phyloP scores from a whole-genome alignment of 306 rosid species.

The Cucurbita pepo region DNA sequence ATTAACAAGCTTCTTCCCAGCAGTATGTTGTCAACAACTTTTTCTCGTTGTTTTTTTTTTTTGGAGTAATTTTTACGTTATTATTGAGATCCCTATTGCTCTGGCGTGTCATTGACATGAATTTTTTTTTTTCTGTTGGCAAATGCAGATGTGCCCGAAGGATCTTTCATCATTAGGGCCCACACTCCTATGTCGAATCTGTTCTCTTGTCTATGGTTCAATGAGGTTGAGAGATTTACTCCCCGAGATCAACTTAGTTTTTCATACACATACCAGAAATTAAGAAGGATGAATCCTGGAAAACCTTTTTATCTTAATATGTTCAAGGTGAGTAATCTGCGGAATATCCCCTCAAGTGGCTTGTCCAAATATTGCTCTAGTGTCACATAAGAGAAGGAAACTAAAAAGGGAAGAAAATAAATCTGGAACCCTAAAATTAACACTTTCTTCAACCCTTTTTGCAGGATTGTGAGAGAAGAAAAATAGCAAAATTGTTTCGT shows the following conservation, averaged over 20 bases:
- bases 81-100: not conserved
- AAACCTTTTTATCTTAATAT: conserved; percentile 72
- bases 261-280: conserved; percentile 79
- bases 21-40: conserved; percentile 46
- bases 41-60: conserved; percentile 2
- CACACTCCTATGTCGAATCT: conserved; percentile 96
- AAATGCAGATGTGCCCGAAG: conserved; percentile 85
- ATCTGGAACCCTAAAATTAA: conserved; percentile 1
- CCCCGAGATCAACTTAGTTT: conserved; percentile 98
- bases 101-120: not conserved
- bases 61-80: conserved; percentile 2
- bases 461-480: conserved; percentile 92
- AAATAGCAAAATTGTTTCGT: conserved; percentile 77
- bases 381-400: not conserved
- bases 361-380: not conserved
- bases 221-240: conserved; percentile 81
- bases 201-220: conserved; percentile 95
- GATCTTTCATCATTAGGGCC: conserved; percentile 83
- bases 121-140: conserved; percentile 4
- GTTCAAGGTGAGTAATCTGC: conserved; percentile 64
- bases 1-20: conserved; percentile 62
- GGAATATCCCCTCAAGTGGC: not conserved
- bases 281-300: conserved; percentile 77
- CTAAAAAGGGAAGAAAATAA: not conserved
- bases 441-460: not conserved